Base-by-base conservation (phyloP, 768 basidiomycete genomes). In the Lactifluus hygrophoroides region DNA sequence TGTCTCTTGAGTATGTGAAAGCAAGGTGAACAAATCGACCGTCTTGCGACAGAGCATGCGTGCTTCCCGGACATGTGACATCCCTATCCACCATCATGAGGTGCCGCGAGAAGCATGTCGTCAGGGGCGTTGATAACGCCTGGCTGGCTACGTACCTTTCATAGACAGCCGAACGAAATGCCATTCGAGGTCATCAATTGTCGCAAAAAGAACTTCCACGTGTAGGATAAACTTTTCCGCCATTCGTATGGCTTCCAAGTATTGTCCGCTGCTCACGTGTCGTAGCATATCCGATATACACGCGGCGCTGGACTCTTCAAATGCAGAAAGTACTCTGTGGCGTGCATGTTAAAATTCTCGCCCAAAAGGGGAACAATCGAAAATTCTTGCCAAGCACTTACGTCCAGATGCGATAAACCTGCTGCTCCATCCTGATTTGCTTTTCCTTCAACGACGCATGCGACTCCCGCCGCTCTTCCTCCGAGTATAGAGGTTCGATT, bases 371-470 rank as follows among this genome's bases (percentile, higher is more conserved):
- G 21, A 52, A 35, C 6, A 9, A 55, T 27, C 30, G 51, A 7
- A 35, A 46, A 40, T n/a, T 17, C 38, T 42, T 34, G 53, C 9
- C 42, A 49, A 28, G 46, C 44, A 82, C 89, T 74, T 68, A 90
- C 89, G 94, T 96, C 96, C 96, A 99, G 66, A 99, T 97, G 45
- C 94, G 88, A 75, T 94, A 94, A 6, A 99, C 96, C 69, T 95
- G 86, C 66, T 94, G 88, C 70, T 99, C 96, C 93, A 98, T 97
- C 65, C 83, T 80, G 58, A 85, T 76, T 70, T 99, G 96, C 68
- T 89, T 93, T 60, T 92, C 90, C 68, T 88, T 90, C 62, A 99
- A 75, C 23, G 90, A 83, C 27, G 71, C 67, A 3, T 92, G 80
- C 2, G 86, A 88, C 72, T 96, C 92, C 48, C 76, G 75, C 54